These are phyloP conservation scores for Chimonanthus salicifolius DNA, from an alignment of 164 flowering plant genomes.

Conservation along the genomic window DNA sequence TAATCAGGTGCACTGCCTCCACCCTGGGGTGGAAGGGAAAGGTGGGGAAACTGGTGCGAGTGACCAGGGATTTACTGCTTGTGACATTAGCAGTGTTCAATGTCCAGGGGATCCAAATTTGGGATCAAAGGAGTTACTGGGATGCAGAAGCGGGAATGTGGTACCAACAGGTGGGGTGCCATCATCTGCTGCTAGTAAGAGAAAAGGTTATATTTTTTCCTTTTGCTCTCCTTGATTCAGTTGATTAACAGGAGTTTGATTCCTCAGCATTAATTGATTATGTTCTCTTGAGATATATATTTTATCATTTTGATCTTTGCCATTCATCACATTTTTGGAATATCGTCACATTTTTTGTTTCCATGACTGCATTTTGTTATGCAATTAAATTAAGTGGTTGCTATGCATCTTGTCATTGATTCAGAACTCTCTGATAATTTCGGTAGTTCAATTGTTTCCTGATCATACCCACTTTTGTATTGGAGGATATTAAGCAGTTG, in stretches of 20 bases:
- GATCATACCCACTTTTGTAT: neutral
- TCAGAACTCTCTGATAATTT: neutral
- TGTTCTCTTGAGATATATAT: neutral
- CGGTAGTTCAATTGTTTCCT: neutral
- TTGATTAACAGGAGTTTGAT: neutral
- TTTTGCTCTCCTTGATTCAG: neutral
- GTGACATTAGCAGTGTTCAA: slow-evolving; percentile 59
- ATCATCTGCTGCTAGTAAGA: slow-evolving; percentile 30
- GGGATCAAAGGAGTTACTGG: slow-evolving; percentile 33
- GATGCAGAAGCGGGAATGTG: slow-evolving; percentile 29
- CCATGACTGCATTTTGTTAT: neutral
- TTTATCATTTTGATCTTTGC: neutral
- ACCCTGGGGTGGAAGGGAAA: slow-evolving; percentile 38
- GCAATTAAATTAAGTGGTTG: neutral
- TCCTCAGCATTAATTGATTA: neutral
- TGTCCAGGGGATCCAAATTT: slow-evolving; percentile 39
- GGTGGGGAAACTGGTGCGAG: slow-evolving; percentile 30
- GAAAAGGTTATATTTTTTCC: slow-evolving; percentile 41
- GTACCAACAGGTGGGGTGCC: slow-evolving; percentile 12
- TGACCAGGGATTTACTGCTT: slow-evolving; percentile 46
- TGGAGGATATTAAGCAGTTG: neutral
- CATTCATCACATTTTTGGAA: neutral
- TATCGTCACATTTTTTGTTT: neutral
- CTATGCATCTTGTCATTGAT: neutral
- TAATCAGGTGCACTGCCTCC: slow-evolving; percentile 69